Percentiles rank a stretch among this genome's conserved stretches.
These are phyloP conservation scores for Aspergillus sp. DNA, from an alignment of 2,329 filamentous ascomycete species.

Conservation along the genomic window DNA sequence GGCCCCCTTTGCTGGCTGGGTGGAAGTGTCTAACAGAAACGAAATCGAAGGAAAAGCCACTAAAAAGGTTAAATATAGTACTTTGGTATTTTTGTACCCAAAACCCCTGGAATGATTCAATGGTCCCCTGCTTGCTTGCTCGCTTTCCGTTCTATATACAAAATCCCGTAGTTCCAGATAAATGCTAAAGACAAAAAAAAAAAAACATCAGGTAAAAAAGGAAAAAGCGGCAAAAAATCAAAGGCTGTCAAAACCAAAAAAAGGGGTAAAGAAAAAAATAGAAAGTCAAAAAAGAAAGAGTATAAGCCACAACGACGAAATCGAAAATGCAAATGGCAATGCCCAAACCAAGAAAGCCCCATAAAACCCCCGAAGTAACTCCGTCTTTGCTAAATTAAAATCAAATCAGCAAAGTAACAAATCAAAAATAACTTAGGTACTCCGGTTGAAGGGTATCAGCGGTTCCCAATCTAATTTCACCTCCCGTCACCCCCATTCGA, in stretches of 20 bases:
- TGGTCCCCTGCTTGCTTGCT: not conserved
- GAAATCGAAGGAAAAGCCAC: not conserved
- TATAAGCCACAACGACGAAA: not conserved
- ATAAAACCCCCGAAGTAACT: not conserved
- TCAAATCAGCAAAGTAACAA: not conserved
- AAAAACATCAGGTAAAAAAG: not conserved
- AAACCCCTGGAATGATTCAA: not conserved
- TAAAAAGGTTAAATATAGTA: not conserved
- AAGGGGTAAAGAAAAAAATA: not conserved
- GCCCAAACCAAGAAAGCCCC: not conserved
- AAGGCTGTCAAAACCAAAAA: not conserved
- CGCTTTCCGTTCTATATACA: not conserved
- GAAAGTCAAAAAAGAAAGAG: not conserved
- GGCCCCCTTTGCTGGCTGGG: no score
- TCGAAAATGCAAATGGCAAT: not conserved
- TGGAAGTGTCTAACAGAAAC: not conserved
- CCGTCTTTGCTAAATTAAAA: not conserved
- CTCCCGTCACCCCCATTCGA: not conserved
- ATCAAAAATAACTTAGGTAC: not conserved
- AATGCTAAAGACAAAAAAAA: not conserved
- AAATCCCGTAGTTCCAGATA: not conserved
- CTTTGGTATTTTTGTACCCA: not conserved
- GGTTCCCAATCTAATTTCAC: not conserved
- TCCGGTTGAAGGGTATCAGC: not conserved
- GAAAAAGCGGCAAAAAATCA: not conserved